phyloP scores from a whole-genome alignment of 345 rosid species.

The Melastoma malabathricum region DNA sequence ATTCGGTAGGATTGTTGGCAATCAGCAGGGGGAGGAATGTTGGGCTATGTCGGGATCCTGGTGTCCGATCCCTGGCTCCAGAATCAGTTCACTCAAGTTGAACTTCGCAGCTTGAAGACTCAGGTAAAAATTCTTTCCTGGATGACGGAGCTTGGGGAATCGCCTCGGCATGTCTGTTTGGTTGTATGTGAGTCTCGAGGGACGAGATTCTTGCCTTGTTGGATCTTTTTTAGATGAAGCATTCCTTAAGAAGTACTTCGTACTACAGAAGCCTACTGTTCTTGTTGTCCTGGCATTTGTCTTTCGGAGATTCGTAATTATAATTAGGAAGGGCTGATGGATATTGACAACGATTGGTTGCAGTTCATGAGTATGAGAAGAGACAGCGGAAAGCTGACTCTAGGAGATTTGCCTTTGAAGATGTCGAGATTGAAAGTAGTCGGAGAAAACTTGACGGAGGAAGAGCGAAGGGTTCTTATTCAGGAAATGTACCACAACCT shows the following conservation, averaged over 20 bases:
- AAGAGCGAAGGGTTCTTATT: slow-evolving; percentile 54
- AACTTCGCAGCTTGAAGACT: slow-evolving; percentile 90
- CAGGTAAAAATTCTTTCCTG: slow-evolving; percentile 30
- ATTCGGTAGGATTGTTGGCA: no score
- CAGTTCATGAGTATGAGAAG: slow-evolving; percentile 83
- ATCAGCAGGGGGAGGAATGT: slow-evolving; percentile 20
- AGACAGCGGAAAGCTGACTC: slow-evolving; percentile 82
- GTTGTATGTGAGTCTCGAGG: no score
- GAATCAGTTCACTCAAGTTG: slow-evolving; percentile 98
- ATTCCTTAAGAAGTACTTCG: no score
- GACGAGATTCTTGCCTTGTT: no score
- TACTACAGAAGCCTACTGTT: no score
- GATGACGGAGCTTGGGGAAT: not conserved
- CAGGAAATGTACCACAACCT: slow-evolving; percentile 49
- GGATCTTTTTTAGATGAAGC: no score
- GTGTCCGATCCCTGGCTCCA: slow-evolving; percentile 97
- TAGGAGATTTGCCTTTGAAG: slow-evolving; percentile 64
- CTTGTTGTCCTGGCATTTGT: no score
- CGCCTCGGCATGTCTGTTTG: no score
- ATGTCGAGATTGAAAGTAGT: slow-evolving; percentile 75
- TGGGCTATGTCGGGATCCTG: slow-evolving; percentile 77
- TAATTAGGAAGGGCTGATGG: slow-evolving; percentile 1
- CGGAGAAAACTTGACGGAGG: slow-evolving; percentile 63
- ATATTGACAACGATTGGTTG: slow-evolving; percentile 1
- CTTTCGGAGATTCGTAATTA: not conserved